A percentile compares a stretch with the other conserved stretches of the same genome.
These are phyloP conservation scores for Pseudopyricularia cyperi DNA, from an alignment of 2,329 filamentous ascomycete genomes.

Conservation along the genomic window DNA sequence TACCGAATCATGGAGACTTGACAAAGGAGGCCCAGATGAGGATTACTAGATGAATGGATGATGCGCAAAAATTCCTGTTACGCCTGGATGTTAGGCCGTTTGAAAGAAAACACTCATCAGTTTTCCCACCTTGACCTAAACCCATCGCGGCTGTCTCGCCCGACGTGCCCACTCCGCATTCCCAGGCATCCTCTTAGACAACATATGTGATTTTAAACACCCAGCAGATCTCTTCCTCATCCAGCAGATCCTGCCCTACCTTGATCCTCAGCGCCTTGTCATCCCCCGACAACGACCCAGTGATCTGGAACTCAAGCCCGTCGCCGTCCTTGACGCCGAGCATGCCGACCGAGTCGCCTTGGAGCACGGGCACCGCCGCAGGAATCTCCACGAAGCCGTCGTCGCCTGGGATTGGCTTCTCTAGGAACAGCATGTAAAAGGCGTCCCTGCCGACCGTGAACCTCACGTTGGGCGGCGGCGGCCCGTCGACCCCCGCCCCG, in stretches of 20 bases:
- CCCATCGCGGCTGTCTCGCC: neutral
- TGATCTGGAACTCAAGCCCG: constrained; percentile 8
- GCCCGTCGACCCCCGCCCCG: neutral
- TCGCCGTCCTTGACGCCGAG: constrained; percentile 21
- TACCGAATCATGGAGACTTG: no score
- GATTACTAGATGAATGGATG: no score
- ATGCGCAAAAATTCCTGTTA: no score
- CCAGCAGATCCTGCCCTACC: constrained; percentile 15
- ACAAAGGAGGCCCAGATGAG: no score
- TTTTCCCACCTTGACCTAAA: no score
- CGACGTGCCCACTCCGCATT: neutral
- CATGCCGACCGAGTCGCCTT: constrained; percentile 27
- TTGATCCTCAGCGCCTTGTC: constrained; percentile 14
- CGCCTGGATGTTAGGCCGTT: no score
- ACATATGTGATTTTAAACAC: constrained; percentile 25
- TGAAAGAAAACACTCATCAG: no score
- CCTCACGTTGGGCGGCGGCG: constrained; percentile 15
- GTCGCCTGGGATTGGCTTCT: constrained; percentile 14
- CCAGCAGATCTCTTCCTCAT: constrained; percentile 23
- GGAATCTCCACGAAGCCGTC: constrained; percentile 21
- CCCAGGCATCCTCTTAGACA: neutral
- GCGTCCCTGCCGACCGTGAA: constrained; percentile 32
- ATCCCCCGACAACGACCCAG: neutral
- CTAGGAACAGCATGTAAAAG: constrained; percentile 29
- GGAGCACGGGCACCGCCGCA: constrained; percentile 26